Evolutionary conservation across 108 stramenopile species (phyloP).

Genomic region (Seminavis robusta): DNA sequence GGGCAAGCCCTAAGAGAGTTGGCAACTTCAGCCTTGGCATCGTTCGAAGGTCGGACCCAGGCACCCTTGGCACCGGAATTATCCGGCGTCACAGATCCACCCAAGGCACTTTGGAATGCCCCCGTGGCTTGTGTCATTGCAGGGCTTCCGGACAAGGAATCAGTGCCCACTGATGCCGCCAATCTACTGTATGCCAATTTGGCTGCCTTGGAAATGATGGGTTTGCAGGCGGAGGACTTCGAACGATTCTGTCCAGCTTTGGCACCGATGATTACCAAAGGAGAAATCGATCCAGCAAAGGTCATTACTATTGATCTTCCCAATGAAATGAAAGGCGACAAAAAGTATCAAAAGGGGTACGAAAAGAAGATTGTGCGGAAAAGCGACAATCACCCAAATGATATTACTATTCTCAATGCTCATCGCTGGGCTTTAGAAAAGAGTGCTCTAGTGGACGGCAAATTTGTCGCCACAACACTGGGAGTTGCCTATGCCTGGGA

Average conservation of each 20-base stretch:
- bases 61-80: neutral
- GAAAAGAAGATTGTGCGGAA: constrained; percentile 8
- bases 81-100: constrained; percentile 1
- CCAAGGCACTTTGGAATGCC: constrained; percentile 16
- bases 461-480: neutral
- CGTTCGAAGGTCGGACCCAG: constrained; percentile 14
- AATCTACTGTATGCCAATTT: constrained; percentile 6
- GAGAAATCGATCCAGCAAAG: neutral
- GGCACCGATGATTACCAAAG: too few species aligned
- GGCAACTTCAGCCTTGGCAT: neutral
- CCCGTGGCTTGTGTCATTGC: constrained; percentile 8
- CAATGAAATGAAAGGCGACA: constrained; percentile 3
- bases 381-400: neutral
- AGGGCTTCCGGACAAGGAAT: neutral
- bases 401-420: neutral
- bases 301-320: constrained; percentile 1
- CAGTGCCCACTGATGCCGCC: neutral
- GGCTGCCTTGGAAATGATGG: constrained; percentile 9
- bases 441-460: constrained; percentile 7
- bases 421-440: constrained; percentile 3
- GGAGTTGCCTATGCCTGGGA: constrained; percentile 13
- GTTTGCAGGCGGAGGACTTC: neutral
- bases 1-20: neutral
- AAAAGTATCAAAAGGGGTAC: constrained; percentile 8
- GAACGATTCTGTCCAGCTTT: neutral